phyloP scores from a whole-genome alignment of 164 flowering plant genomes.

The Amborella trichopoda region DNA sequence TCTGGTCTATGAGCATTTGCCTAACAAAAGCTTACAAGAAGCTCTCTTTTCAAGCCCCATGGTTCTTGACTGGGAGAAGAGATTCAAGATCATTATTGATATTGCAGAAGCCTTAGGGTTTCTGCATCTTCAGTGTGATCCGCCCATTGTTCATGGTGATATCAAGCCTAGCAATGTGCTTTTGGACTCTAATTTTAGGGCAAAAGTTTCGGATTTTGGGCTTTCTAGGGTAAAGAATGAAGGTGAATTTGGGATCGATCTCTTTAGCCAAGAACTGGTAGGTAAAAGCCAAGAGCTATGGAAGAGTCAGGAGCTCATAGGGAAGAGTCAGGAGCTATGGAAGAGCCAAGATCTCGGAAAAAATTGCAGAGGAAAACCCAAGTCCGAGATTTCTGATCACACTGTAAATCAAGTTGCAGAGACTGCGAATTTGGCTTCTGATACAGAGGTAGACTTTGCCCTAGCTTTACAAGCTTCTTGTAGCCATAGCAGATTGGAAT shows the following conservation, averaged over 20 bases:
- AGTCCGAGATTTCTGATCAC: too few relatives aligned
- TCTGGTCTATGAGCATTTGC: conserved; percentile 90
- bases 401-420: too few relatives aligned
- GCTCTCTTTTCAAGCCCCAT: conserved; percentile 30
- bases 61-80: conserved; percentile 49
- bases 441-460: conserved; percentile 89
- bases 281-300: conserved; percentile 44
- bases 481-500: conserved; percentile 30
- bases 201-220: conserved; percentile 91
- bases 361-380: too few relatives aligned
- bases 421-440: conserved; percentile 8
- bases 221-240: conserved; percentile 73
- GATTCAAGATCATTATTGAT: conserved; percentile 61
- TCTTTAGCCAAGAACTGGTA: conserved; percentile 80
- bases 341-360: conserved; percentile 51
- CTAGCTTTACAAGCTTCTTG: conserved; percentile 66
- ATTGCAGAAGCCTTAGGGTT: conserved; percentile 65
- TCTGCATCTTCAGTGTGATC: conserved; percentile 78
- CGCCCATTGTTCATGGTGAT: conserved; percentile 94
- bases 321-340: conserved; percentile 44
- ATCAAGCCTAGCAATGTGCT: conserved; percentile 94
- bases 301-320: conserved; percentile 57
- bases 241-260: conserved; percentile 59
- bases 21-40: conserved; percentile 82
- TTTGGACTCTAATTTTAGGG: conserved; percentile 56